Evolutionary conservation across 495 filamentous ascomycete species (phyloP).

Genomic region (Neurospora tetraspora): DNA sequence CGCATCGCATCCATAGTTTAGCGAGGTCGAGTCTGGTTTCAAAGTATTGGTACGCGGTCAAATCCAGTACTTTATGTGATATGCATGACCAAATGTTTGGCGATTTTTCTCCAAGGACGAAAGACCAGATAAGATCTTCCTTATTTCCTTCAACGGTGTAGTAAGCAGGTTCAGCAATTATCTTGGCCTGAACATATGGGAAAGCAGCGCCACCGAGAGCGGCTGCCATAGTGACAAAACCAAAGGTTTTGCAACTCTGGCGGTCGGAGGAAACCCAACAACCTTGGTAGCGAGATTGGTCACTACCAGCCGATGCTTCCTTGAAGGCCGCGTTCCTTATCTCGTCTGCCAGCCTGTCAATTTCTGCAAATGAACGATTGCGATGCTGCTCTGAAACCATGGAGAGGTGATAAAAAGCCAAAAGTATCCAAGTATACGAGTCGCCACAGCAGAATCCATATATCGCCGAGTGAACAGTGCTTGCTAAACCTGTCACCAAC

Average conservation of each 20-base stretch:
- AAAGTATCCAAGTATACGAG: not conserved
- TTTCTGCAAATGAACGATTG: not conserved
- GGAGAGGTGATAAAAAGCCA: not conserved
- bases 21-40: not conserved
- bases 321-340: not conserved
- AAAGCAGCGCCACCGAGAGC: not conserved
- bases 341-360: not conserved
- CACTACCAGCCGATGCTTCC: not conserved
- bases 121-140: not conserved
- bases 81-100: not conserved
- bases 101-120: accelerated
- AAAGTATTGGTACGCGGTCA: no score
- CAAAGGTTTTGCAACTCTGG: not conserved
- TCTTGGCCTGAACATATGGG: not conserved
- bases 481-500: not conserved
- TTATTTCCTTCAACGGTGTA: not conserved
- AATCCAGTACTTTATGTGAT: no score
- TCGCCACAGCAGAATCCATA: not conserved
- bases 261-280: not conserved
- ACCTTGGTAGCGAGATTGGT: not conserved
- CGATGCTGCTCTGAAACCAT: not conserved
- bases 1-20: not conserved
- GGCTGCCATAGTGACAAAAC: not conserved
- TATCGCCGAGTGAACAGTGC: not conserved
- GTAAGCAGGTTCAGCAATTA: not conserved